Evolutionary conservation across 108 stramenopile species (phyloP).

Genomic region (Aurantiochytrium sp.): DNA sequence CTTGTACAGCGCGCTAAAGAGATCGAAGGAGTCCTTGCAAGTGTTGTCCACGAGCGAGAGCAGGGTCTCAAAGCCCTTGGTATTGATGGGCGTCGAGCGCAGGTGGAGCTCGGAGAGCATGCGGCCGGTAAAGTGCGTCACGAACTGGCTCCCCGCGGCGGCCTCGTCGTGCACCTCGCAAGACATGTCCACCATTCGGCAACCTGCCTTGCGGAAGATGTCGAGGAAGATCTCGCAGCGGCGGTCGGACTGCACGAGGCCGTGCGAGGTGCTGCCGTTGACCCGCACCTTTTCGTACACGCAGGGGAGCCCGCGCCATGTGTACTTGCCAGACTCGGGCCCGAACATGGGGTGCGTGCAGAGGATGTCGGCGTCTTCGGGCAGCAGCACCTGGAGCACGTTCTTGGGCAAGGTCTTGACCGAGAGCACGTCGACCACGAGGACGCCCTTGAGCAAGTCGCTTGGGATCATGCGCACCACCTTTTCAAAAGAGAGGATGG

Average conservation of each 20-base stretch:
- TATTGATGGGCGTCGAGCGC: conserved; percentile 73
- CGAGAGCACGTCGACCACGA: conserved; percentile 90
- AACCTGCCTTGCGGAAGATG: conserved; percentile 96
- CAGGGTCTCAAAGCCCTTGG: conserved; percentile 89
- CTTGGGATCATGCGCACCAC: conserved; percentile 60
- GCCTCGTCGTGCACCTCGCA: conserved; percentile 89
- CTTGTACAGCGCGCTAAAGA: conserved; percentile 94
- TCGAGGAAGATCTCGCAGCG: conserved; percentile 80
- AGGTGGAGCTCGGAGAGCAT: conserved; percentile 76
- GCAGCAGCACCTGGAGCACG: conserved; percentile 73
- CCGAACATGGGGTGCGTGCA: conserved; percentile 99
- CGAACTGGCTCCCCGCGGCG: conserved; percentile 94
- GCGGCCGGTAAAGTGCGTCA: conserved; percentile 95
- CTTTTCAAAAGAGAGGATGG: conserved; percentile 78
- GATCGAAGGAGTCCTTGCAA: conserved; percentile 90
- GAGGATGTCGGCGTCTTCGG: conserved; percentile 78
- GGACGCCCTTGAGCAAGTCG: conserved; percentile 42
- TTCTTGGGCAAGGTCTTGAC: conserved; percentile 90
- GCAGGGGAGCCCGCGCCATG: conserved; percentile 88
- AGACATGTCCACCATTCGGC: conserved; percentile 94
- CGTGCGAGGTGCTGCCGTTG: conserved; percentile 41
- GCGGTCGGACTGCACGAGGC: conserved; percentile 32
- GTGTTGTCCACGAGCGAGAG: conserved; percentile 83
- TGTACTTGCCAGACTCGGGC: conserved; percentile 77
- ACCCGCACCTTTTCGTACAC: conserved; percentile 89